phyloP scores from a whole-genome alignment of 345 rosid species.

The Conringia planisiliqua region DNA sequence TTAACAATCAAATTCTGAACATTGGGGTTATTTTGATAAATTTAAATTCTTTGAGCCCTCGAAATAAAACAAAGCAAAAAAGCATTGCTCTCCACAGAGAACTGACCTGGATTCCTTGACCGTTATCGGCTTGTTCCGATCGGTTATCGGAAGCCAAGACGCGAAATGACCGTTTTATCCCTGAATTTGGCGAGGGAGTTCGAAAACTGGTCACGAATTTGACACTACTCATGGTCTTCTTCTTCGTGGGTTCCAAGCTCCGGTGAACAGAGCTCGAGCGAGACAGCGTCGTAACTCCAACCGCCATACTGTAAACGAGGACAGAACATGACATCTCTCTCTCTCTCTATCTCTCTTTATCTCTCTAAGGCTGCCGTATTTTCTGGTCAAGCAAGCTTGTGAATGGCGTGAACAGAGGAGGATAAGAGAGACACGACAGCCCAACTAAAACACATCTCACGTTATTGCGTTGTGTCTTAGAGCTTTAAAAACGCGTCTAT shows the following conservation, averaged over 20 bases:
- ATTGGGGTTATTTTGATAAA: not conserved
- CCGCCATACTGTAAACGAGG: conserved; percentile 17
- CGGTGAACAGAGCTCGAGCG: conserved; percentile 23
- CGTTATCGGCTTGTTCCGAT: conserved; percentile 26
- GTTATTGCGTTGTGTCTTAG: conserved; percentile 13
- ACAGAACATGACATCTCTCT: conserved; percentile 28
- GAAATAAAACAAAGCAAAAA: not conserved
- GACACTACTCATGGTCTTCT: conserved; percentile 15
- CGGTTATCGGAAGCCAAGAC: conserved; percentile 25
- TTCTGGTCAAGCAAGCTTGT: conserved; percentile 14
- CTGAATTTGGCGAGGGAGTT: not conserved
- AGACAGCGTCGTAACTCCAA: conserved; percentile 20
- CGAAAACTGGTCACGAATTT: conserved; percentile 22
- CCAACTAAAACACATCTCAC: conserved; percentile 15
- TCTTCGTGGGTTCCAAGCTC: conserved; percentile 27
- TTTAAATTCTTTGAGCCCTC: not conserved
- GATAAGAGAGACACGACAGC: conserved; percentile 28
- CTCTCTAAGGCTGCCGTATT: conserved; percentile 9
- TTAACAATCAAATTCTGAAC: not conserved
- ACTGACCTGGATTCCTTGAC: conserved; percentile 31
- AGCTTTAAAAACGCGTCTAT: not conserved
- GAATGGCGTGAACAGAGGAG: conserved; percentile 27
- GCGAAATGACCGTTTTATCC: conserved; percentile 21
- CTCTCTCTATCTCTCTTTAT: not conserved
- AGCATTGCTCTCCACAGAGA: conserved; percentile 1